A percentile compares a stretch with the other conserved stretches of the same genome.
These are phyloP conservation scores for Phialophora expanda DNA, from an alignment of 2,329 filamentous ascomycete genomes.

Conservation along the genomic window DNA sequence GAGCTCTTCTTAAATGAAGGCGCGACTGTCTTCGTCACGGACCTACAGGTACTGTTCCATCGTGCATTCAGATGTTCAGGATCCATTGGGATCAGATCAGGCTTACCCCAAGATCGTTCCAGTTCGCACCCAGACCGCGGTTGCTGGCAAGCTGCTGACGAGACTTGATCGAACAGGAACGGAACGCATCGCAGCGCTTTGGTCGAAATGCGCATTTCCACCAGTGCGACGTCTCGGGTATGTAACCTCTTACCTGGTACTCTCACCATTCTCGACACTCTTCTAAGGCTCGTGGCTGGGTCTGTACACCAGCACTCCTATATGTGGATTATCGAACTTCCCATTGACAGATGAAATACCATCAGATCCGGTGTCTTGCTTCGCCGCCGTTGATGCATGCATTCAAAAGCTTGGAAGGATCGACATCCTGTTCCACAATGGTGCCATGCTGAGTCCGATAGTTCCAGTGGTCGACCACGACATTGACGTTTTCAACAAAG, in stretches of 20 bases:
- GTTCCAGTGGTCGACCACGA: conserved; percentile 24
- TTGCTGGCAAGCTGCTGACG: conserved; percentile 21
- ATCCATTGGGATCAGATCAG: no score
- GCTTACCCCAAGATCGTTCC: neutral
- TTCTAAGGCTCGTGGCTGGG: neutral
- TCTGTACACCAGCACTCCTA: conserved; percentile 1
- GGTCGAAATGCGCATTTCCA: conserved; percentile 28
- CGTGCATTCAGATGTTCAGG: no score
- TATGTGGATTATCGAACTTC: conserved; percentile 6
- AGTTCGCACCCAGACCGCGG: conserved; percentile 4
- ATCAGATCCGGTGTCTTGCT: conserved; percentile 22
- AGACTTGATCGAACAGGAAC: conserved; percentile 16
- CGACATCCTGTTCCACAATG: conserved; percentile 30
- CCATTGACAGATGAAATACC: conserved; percentile 11
- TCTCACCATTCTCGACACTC: conserved; percentile 15
- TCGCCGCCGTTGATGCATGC: conserved; percentile 22
- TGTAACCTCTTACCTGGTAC: conserved; percentile 3
- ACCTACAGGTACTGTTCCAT: conserved; percentile 22
- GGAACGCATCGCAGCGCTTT: conserved; percentile 23
- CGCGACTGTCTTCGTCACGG: conserved; percentile 27
- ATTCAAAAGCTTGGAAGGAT: conserved; percentile 19
- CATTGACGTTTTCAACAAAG: conserved; percentile 25
- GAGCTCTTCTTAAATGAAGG: conserved; percentile 23
- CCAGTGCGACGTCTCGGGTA: conserved; percentile 27
- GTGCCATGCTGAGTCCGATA: conserved; percentile 19